Base-by-base conservation (phyloP, 805 yeast genomes). In the Spathaspora boniae region DNA sequence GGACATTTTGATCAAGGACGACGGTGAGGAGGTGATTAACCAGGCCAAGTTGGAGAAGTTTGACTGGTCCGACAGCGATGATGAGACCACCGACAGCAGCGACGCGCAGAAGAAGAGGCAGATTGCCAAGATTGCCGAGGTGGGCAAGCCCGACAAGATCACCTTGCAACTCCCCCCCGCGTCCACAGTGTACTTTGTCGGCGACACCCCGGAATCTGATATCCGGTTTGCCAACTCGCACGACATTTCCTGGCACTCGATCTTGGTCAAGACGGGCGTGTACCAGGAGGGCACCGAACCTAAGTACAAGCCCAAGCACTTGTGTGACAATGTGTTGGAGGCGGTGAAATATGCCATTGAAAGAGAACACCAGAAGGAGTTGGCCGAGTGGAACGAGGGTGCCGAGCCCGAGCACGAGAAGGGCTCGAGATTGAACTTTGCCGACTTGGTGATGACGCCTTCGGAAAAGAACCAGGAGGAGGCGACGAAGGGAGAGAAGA, bases 141-240 rank as follows among this genome's bases (percentile, higher is more conserved):
- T 47, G 31, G 58, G 55, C 40, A 53, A 53, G 31, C 55, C 53
- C 29, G 69, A 65, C 24, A 50, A 61, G 37, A 65, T 67, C 43
- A 63, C 66, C 16, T 77, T 67, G 47, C 80, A 80, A 37, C 62
- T 85, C 45, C 93, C 93, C 5, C 89, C 89, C 4, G 87, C 93
- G 3, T 80, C 86, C 4, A 84, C 93, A 0, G 94, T 86, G 11
- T 85, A 85, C 58, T 86, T 85, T 62, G 93, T 85, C 34, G 95
- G 95, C 50, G 95, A 85, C 54, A 85, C 94, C 9, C 95, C 95
- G 14, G 94, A 85, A 62, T 81, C 89, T 5, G 95, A 85, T 58
- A 85, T 85, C 44, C 70, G 93, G 58, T 86, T 86, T 63, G 94
- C 94, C 36, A 85, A 85, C 64, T 80, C 88, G 14, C 91, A 84